A percentile compares a stretch with the other conserved stretches of the same genome.
These are phyloP conservation scores for Rauvolfia tetraphylla DNA, from an alignment of 257 asterid genomes.

Conservation along the genomic window DNA sequence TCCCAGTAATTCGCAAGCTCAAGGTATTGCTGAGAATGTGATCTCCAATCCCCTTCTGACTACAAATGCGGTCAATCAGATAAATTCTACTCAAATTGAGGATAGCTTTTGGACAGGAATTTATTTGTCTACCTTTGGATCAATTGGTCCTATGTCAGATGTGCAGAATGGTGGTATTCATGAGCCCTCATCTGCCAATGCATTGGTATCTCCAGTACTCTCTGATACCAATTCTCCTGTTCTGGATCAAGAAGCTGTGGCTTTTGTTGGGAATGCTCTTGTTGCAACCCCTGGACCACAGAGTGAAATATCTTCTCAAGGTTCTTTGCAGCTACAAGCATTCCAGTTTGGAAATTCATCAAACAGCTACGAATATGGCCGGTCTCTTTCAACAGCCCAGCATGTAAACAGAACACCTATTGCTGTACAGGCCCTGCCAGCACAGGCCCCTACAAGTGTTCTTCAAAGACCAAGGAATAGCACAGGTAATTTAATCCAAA, in stretches of 20 bases:
- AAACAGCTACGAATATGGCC: conserved; percentile 41
- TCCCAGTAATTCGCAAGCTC: conserved; percentile 21
- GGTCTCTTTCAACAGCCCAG: conserved; percentile 31
- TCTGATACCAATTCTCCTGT: conserved; percentile 26
- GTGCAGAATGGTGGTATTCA: conserved; percentile 27
- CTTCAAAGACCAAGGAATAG: conserved; percentile 34
- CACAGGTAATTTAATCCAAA: conserved; percentile 14
- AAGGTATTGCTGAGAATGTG: conserved; percentile 20
- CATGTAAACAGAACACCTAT: conserved; percentile 46
- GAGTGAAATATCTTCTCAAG: conserved; percentile 31
- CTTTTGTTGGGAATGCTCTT: conserved; percentile 26
- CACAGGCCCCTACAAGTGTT: conserved; percentile 34
- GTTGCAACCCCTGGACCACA: conserved; percentile 31
- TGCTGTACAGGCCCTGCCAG: conserved; percentile 71
- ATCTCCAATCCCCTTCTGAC: conserved; percentile 11
- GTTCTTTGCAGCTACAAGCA: conserved; percentile 38
- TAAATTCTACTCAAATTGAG: conserved; percentile 18
- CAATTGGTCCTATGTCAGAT: conserved; percentile 27
- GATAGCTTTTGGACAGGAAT: conserved; percentile 55
- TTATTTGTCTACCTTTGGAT: conserved; percentile 35
- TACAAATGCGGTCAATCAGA: conserved; percentile 28
- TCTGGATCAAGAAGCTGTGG: conserved; percentile 26
- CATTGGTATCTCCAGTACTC: conserved; percentile 20
- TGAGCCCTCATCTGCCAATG: conserved; percentile 20
- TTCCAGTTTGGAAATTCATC: conserved; percentile 37